Evolutionary conservation across 2,329 filamentous ascomycete species (phyloP).

Genomic region (Pestalotiopsis sp.): DNA sequence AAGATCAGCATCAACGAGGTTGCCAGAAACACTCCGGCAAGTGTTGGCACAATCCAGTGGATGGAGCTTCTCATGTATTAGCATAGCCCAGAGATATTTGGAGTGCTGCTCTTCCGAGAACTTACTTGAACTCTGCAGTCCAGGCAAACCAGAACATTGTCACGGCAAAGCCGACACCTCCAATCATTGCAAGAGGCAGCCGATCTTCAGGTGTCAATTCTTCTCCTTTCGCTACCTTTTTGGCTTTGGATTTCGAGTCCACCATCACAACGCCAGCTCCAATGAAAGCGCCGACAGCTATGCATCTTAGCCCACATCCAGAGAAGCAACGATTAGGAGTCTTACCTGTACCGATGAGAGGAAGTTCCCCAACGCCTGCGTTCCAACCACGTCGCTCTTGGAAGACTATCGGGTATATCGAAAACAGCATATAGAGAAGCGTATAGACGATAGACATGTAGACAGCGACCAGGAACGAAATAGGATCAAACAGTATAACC

Average conservation of each 20-base stretch:
- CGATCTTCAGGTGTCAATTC: constrained; percentile 50
- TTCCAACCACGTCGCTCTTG: constrained; percentile 57
- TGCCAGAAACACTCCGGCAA: constrained; percentile 10
- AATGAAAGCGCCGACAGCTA: constrained; percentile 45
- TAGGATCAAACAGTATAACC: constrained; percentile 56
- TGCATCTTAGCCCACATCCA: background rate
- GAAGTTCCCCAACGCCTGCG: constrained; percentile 52
- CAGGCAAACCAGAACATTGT: constrained; percentile 30
- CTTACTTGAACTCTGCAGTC: constrained; percentile 48
- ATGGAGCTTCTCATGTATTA: constrained; percentile 1
- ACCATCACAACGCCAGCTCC: constrained; percentile 43
- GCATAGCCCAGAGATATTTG: background rate
- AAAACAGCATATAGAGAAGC: constrained; percentile 60
- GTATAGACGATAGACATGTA: constrained; percentile 57
- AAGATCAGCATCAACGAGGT: constrained; percentile 46
- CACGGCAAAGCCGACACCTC: constrained; percentile 30
- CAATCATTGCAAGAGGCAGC: constrained; percentile 61
- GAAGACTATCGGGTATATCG: constrained; percentile 59
- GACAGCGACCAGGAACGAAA: constrained; percentile 52
- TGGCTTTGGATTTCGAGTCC: constrained; percentile 40
- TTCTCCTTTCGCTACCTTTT: constrained; percentile 41
- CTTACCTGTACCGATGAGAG: constrained; percentile 48
- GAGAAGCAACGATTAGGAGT: background rate
- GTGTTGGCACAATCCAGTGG: constrained; percentile 32
- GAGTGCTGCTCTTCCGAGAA: constrained; percentile 15